Percentiles rank a stretch among this genome's conserved stretches.
Conservation (phyloP, 805 yeast species). For the Saccharomyces paradoxus region DNA sequence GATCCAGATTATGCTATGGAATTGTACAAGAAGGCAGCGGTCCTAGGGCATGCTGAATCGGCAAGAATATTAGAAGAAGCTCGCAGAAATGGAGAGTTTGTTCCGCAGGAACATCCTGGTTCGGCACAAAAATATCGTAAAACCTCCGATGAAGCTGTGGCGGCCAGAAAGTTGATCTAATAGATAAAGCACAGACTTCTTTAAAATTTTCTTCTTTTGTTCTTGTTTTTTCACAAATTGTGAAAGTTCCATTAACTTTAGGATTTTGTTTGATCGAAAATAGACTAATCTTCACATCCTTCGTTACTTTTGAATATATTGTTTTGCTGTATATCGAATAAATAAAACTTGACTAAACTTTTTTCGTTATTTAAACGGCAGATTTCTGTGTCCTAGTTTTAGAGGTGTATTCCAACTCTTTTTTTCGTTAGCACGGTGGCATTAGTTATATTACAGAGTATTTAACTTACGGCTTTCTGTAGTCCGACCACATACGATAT, state of each 20-base stretch:
- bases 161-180: background rate
- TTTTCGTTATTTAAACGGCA: background rate
- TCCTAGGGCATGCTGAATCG: slow-evolving; percentile 74
- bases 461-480: too few species aligned
- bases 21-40: slow-evolving; percentile 80
- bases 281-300: background rate
- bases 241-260: background rate
- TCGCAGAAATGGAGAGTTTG: slow-evolving; percentile 59
- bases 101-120: too few species aligned
- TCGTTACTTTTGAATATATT: background rate
- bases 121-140: background rate
- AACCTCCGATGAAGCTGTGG: background rate
- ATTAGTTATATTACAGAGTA: too few species aligned
- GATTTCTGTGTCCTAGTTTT: too few species aligned
- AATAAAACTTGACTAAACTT: background rate
- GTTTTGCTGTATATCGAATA: background rate
- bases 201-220: background rate
- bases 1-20: slow-evolving; percentile 81
- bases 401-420: too few species aligned
- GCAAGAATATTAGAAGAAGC: slow-evolving; percentile 72
- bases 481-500: too few species aligned
- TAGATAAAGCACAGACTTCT: background rate
- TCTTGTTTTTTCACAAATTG: background rate
- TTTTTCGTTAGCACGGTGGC: too few species aligned
- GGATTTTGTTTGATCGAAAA: background rate